phyloP scores from a whole-genome alignment of 2,329 filamentous ascomycete genomes.

The Cyphellophora attinorum region DNA sequence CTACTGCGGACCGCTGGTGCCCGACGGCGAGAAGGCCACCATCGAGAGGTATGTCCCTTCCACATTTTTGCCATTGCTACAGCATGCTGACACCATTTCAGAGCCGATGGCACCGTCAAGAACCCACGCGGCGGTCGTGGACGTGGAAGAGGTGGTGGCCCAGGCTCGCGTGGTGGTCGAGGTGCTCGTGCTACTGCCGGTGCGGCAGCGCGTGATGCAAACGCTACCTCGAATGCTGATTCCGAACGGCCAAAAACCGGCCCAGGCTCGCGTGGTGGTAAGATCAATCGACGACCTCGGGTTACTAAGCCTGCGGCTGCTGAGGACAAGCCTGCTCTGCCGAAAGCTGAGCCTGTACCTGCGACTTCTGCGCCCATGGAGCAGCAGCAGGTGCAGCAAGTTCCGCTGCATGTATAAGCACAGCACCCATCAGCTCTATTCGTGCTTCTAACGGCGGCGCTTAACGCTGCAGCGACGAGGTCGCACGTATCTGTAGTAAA shows the following conservation, averaged over 20 bases:
- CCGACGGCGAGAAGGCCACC: constrained; percentile 69
- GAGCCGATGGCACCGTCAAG: constrained; percentile 57
- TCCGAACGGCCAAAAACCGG: constrained; percentile 4
- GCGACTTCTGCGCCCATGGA: no score
- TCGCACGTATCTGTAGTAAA: no score
- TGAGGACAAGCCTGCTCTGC: no score
- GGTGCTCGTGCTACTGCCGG: constrained; percentile 12
- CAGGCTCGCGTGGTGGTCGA: constrained; percentile 33
- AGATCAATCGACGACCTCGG: constrained; percentile 68
- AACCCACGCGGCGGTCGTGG: constrained; percentile 43
- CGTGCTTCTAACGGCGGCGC: no score
- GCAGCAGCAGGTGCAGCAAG: no score
- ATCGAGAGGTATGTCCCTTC: constrained; percentile 47
- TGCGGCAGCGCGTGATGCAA: constrained; percentile 3
- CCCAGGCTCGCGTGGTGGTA: constrained; percentile 21
- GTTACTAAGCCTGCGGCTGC: constrained; percentile 85
- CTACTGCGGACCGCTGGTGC: constrained; percentile 83
- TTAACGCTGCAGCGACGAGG: no score
- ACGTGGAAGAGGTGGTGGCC: constrained; percentile 41
- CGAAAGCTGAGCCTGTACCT: no score
- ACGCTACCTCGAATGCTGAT: neutral
- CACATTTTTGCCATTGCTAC: neutral
- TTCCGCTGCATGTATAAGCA: no score
- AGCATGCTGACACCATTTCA: constrained; percentile 26
- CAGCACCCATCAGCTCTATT: no score